Percentiles rank a stretch among this genome's conserved stretches.
Conservation (phyloP, 2,329 filamentous ascomycete genomes). For the Ophiostoma himal-ulmi region DNA sequence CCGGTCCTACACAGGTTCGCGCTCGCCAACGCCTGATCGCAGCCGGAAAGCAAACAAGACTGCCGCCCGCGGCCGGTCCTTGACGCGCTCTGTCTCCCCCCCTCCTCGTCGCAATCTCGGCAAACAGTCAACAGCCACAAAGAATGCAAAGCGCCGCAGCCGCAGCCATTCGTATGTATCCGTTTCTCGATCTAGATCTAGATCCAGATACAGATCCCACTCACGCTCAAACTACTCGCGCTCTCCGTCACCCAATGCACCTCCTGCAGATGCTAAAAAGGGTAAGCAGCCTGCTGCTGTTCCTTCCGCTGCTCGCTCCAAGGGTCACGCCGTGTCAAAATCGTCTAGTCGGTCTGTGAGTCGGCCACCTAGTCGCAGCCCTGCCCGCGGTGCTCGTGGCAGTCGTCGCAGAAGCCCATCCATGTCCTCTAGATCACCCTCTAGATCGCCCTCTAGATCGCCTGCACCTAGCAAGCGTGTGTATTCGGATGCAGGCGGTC, state of each 20-base stretch:
- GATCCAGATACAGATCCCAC: conserved; percentile 17
- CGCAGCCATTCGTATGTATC: conserved; percentile 30
- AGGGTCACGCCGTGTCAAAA: not conserved
- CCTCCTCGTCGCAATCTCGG: not conserved
- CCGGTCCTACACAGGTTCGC: not conserved
- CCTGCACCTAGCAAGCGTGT: conserved; percentile 23
- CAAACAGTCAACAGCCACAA: not conserved
- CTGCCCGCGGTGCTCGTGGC: not conserved
- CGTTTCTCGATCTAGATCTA: conserved; percentile 14
- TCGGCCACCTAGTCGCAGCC: not conserved
- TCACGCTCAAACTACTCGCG: conserved; percentile 30
- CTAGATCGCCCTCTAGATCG: conserved; percentile 26
- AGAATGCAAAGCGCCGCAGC: not conserved
- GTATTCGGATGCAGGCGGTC: conserved; percentile 20
- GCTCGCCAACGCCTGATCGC: conserved; percentile 6
- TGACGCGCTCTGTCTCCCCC: conserved; percentile 13
- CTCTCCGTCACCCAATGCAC: conserved; percentile 20
- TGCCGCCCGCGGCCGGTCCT: conserved; percentile 10
- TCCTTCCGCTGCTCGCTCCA: not conserved
- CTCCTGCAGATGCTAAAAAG: not conserved
- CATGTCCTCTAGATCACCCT: conserved; percentile 20
- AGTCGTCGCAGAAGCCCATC: conserved; percentile 1
- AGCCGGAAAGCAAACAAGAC: conserved; percentile 9
- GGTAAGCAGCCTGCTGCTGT: conserved; percentile 11
- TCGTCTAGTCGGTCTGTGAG: not conserved